Percentiles rank a stretch among this genome's conserved stretches.
Conservation (phyloP, 164 flowering plant species). For the Aristolochia californica region DNA sequence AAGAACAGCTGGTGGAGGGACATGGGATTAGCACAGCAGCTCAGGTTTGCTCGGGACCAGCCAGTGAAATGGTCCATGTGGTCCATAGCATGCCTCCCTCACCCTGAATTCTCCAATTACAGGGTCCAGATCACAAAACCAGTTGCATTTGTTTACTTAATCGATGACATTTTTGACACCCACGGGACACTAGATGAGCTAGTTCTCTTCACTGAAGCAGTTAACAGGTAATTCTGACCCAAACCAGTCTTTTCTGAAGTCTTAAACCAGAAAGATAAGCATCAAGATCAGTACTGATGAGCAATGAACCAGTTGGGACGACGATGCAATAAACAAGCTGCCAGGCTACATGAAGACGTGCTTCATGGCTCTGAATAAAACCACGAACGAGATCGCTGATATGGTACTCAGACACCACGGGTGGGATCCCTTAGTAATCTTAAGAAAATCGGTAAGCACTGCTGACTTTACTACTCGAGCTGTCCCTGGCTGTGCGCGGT, state of each 20-base stretch:
- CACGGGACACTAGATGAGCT: slow-evolving; percentile 45
- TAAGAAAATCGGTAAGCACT: slow-evolving; percentile 10
- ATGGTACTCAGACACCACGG: slow-evolving; percentile 22
- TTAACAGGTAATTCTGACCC: slow-evolving; percentile 5
- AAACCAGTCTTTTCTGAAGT: too few relatives aligned
- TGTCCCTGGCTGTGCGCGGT: too few relatives aligned
- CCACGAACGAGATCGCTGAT: too few relatives aligned
- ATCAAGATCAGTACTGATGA: too few relatives aligned
- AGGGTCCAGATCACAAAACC: slow-evolving; percentile 42
- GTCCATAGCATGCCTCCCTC: slow-evolving; percentile 25
- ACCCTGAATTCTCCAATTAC: slow-evolving; percentile 26
- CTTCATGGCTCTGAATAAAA: too few relatives aligned
- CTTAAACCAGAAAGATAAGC: too few relatives aligned
- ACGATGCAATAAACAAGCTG: too few relatives aligned
- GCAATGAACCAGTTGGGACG: not conserved
- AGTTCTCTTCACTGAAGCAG: slow-evolving; percentile 37
- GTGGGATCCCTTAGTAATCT: slow-evolving; percentile 26
- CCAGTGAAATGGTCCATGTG: slow-evolving; percentile 50
- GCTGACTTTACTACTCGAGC: too few relatives aligned
- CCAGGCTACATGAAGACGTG: too few relatives aligned
- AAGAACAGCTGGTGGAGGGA: slow-evolving; percentile 52
- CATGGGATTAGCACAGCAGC: slow-evolving; percentile 25
- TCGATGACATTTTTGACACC: slow-evolving; percentile 63
- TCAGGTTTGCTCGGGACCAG: slow-evolving; percentile 41
- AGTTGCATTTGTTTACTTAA: slow-evolving; percentile 33